These are phyloP conservation scores for Trypanosoma scelopori DNA, from an alignment of 208 protist genomes.

Conservation along the genomic window DNA sequence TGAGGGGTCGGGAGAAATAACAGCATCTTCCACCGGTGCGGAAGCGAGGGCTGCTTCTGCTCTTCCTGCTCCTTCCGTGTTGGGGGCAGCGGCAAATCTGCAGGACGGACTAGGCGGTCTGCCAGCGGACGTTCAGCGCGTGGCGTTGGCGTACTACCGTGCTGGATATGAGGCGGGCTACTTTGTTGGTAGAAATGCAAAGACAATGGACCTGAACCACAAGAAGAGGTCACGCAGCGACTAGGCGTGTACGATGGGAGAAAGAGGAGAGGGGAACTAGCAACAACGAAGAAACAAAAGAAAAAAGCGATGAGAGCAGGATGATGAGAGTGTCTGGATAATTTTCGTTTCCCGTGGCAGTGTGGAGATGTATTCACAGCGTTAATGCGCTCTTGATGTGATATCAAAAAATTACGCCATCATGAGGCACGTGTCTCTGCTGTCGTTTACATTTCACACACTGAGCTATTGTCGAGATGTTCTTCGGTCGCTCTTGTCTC, in stretches of 20 bases:
- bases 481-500: too few relatives aligned
- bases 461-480: too few relatives aligned
- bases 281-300: neutral
- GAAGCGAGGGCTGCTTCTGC: neutral
- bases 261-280: neutral
- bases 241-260: neutral
- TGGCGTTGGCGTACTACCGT: constrained; percentile 21
- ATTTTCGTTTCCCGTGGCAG: neutral
- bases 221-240: constrained; percentile 11
- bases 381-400: too few relatives aligned
- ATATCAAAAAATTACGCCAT: too few relatives aligned
- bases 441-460: too few relatives aligned
- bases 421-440: too few relatives aligned
- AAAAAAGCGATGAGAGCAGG: neutral
- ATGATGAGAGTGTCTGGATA: neutral
- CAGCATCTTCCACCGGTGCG: neutral
- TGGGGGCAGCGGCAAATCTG: neutral
- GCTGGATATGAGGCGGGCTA: constrained; percentile 30
- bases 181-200: constrained; percentile 14
- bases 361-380: too few relatives aligned
- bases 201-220: neutral
- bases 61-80: neutral
- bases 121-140: constrained; percentile 18
- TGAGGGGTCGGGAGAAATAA: neutral
- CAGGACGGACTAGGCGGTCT: constrained; percentile 7